Base-by-base conservation (phyloP, 1,284 basidiomycete species). In the Pseudozyma tsukubaensis region DNA sequence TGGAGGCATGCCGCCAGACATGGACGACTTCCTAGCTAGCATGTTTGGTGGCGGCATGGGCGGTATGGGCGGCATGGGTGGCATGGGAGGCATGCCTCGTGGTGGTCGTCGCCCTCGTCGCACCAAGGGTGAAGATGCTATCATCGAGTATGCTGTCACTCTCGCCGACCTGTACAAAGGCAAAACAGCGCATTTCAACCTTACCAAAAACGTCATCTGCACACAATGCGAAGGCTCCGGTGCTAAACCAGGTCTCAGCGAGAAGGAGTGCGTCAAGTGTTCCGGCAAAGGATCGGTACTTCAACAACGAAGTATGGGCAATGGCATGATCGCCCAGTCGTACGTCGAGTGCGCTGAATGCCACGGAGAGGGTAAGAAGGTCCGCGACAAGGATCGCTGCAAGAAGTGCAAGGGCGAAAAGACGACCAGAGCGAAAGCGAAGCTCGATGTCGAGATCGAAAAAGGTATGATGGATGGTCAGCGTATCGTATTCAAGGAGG, bases 111-210 rank as follows among this genome's bases (percentile, higher is more conserved):
- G 87, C 81, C 74, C 85, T 82, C 80, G 62, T 37, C 62, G 67
- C 4, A 70, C 72, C 39, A 74, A 60, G 35, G 72, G 68, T 9
- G 68, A 79, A 44, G 77, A 81, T 50, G 69, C 75, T 0, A 56
- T 81, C 37, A 90, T 97, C 71, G 89, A 90, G 3, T 92, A 96
- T 83, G 88, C 92, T 18, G 93, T 97, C 61, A 91, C 92, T 4
- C 88, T 99, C 37, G 94, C 97, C 84, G 95, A 98, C 83, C 87
- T 96, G 32, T 98, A 94, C 86, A 92, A 91, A 66, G 96, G 96
- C 36, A 95, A 94, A 85, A 89, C 89, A 14, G 91, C 96, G 50
- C 92, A 91, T 82, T 91, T 98, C 87, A 92, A 91, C 77, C 89
- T 97, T 86, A 92, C 95, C 85, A 91, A 93, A 80, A 91, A 94